These are phyloP conservation scores for Eucalyptus curtisii DNA, from an alignment of 345 rosid species.

Conservation along the genomic window DNA sequence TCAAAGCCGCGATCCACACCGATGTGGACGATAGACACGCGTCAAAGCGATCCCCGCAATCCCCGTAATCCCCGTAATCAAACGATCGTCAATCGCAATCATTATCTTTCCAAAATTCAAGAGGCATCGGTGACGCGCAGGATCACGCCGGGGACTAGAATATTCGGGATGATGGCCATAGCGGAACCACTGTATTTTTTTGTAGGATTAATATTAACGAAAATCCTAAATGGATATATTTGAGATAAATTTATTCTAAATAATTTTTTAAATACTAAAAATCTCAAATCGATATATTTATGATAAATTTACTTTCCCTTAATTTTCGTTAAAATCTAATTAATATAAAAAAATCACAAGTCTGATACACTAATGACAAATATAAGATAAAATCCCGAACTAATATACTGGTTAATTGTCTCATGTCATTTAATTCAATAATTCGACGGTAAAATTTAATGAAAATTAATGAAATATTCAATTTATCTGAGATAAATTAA, in stretches of 20 bases:
- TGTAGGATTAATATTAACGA: no score
- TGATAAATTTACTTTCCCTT: fast-evolving
- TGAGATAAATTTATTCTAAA: no score
- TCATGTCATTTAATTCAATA: fast-evolving
- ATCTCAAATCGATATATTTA: fast-evolving
- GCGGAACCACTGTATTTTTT: no score
- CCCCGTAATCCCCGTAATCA: neutral
- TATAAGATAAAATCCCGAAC: fast-evolving
- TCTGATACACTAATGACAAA: fast-evolving
- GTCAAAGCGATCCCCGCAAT: neutral
- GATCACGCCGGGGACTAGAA: neutral
- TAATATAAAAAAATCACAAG: no score
- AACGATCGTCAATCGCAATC: neutral
- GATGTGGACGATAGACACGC: neutral
- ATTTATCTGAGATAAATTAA: no score
- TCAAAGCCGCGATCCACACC: neutral
- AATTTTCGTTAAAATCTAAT: fast-evolving
- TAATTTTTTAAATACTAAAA: fast-evolving
- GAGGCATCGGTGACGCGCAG: neutral
- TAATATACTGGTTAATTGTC: fast-evolving
- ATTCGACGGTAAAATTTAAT: fast-evolving
- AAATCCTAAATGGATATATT: no score
- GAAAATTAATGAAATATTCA: fast-evolving
- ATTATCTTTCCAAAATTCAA: neutral
- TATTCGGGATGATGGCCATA: neutral